phyloP scores from a whole-genome alignment of 148 eudicot genomes.

The Mesembryanthemum crystallinum region DNA sequence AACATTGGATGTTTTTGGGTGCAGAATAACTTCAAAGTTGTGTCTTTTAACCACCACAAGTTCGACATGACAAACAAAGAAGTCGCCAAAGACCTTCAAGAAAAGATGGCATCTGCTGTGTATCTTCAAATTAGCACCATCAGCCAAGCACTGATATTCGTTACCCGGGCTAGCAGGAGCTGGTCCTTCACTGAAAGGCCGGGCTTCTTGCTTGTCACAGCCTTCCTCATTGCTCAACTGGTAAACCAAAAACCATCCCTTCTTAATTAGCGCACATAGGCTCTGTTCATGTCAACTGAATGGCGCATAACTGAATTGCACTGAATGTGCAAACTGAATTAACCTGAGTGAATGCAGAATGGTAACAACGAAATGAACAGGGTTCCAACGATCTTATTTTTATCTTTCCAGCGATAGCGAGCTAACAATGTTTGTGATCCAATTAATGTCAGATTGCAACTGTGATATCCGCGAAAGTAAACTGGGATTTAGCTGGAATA shows the following conservation, averaged over 20 bases:
- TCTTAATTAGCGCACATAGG: too few relatives aligned
- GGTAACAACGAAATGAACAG: too few relatives aligned
- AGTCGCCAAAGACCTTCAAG: conserved; percentile 36
- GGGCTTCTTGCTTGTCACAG: conserved; percentile 64
- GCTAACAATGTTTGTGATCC: not conserved
- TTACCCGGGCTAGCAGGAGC: conserved; percentile 64
- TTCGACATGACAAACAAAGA: conserved; percentile 36
- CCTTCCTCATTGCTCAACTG: conserved; percentile 74
- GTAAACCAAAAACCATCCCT: conserved; percentile 20
- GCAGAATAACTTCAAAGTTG: conserved; percentile 50
- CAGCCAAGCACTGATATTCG: conserved; percentile 78
- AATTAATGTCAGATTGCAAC: conserved; percentile 51
- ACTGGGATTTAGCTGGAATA: conserved; percentile 49
- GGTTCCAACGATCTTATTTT: too few relatives aligned
- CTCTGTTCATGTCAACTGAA: too few relatives aligned
- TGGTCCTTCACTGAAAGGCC: conserved; percentile 83
- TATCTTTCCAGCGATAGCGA: too few relatives aligned
- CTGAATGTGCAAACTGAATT: too few relatives aligned
- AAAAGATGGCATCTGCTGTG: conserved; percentile 67
- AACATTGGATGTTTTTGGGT: conserved; percentile 1
- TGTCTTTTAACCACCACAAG: conserved; percentile 38
- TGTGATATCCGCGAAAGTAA: conserved; percentile 44
- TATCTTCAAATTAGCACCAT: conserved; percentile 86
- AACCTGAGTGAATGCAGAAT: too few relatives aligned
- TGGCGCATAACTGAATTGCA: too few relatives aligned